These are phyloP conservation scores for Globisporangium acanthophoron DNA, from an alignment of 352 stramenopile species.

Conservation along the genomic window DNA sequence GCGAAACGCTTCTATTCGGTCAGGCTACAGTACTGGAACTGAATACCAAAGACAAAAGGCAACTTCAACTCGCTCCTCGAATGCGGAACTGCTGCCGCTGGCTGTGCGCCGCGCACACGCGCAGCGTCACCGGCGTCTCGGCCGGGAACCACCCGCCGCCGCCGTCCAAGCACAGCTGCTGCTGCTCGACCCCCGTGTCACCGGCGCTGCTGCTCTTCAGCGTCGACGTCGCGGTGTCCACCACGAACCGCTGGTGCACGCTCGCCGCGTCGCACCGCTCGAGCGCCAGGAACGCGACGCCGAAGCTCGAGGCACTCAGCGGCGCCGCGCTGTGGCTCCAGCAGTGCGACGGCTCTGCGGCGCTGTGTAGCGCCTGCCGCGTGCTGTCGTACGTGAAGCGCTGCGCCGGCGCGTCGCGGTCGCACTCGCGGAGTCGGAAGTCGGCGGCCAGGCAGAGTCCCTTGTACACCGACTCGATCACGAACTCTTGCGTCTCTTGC, in stretches of 20 bases:
- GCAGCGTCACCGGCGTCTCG: conserved; percentile 7
- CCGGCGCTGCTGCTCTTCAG: background rate
- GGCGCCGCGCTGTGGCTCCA: conserved; percentile 5
- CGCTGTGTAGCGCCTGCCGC: conserved; percentile 2
- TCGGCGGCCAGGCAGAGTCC: background rate
- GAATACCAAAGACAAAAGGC: too few relatives aligned
- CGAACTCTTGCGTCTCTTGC: conserved; percentile 1
- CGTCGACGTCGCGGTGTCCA: background rate
- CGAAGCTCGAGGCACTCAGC: background rate
- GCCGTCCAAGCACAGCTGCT: conserved; percentile 8
- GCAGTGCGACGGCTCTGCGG: background rate
- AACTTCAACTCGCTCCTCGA: background rate
- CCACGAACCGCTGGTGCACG: conserved; percentile 4
- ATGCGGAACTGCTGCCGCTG: conserved; percentile 9
- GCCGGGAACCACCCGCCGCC: conserved; percentile 7
- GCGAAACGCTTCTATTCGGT: too few relatives aligned
- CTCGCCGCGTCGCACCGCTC: conserved; percentile 1
- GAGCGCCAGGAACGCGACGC: conserved; percentile 2
- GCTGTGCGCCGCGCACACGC: conserved; percentile 2
- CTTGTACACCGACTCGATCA: conserved; percentile 10
- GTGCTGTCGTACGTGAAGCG: conserved; percentile 7
- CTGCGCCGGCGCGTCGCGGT: background rate
- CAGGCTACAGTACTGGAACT: too few relatives aligned
- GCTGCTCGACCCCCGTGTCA: background rate
- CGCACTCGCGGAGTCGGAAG: conserved; percentile 4